These are phyloP conservation scores for Mortierella claussenii DNA, from an alignment of 192 early-diverging fungal species.

Conservation along the genomic window DNA sequence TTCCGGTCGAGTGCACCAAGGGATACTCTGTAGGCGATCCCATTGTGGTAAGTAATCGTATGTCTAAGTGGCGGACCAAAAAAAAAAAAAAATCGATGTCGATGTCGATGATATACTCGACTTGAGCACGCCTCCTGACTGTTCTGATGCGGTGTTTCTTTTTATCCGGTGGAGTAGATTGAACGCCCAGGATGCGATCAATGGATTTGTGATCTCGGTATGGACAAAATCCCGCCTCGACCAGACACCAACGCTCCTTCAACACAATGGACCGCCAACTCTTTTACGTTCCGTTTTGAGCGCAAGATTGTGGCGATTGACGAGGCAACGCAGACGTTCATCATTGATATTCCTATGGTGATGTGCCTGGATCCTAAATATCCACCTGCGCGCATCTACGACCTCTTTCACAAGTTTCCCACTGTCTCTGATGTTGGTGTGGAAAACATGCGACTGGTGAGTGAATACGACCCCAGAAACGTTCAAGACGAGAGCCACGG, in stretches of 20 bases:
- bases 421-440: conserved; percentile 41
- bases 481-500: conserved; percentile 42
- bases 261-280: conserved; percentile 40
- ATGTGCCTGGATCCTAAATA: conserved; percentile 48
- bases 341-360: conserved; percentile 45
- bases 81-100: too few relatives aligned
- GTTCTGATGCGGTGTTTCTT: neutral
- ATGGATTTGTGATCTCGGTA: conserved; percentile 43
- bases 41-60: conserved; percentile 33
- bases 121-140: too few relatives aligned
- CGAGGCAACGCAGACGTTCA: conserved; percentile 27
- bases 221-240: conserved; percentile 32
- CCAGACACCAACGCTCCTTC: conserved; percentile 11
- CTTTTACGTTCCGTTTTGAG: conserved; percentile 46
- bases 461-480: conserved; percentile 18
- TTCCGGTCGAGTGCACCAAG: conserved; percentile 33
- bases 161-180: conserved; percentile 8
- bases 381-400: conserved; percentile 41
- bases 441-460: conserved; percentile 37
- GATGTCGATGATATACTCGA: too few relatives aligned
- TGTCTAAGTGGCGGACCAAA: neutral
- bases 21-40: conserved; percentile 40
- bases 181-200: conserved; percentile 44
- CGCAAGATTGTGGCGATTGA: conserved; percentile 46
- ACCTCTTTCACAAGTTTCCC: conserved; percentile 40